These are phyloP conservation scores for Pezicula carpinea DNA, from an alignment of 2,329 filamentous ascomycete species.

Conservation along the genomic window DNA sequence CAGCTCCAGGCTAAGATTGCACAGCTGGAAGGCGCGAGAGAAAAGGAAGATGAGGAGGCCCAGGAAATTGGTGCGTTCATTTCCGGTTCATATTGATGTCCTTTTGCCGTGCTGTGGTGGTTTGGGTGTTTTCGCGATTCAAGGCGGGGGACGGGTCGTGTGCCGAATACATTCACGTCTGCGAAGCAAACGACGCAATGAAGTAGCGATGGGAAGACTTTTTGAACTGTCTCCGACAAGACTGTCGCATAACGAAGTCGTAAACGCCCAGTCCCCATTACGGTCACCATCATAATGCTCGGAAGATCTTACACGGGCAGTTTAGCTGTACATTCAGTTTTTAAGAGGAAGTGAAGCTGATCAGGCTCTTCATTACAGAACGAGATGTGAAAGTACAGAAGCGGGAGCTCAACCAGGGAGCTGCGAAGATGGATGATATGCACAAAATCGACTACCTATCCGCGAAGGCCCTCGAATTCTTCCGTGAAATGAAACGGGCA, in stretches of 20 bases:
- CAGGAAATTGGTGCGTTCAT: conserved; percentile 73
- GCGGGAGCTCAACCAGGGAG: conserved; percentile 80
- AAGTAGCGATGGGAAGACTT: neutral
- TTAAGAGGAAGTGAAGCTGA: neutral
- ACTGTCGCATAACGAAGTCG: too few species aligned
- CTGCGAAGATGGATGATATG: conserved; percentile 87
- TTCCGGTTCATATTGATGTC: conserved; percentile 10
- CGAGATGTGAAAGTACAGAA: conserved; percentile 93
- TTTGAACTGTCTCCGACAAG: too few species aligned
- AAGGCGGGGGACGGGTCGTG: neutral
- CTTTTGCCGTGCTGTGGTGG: neutral
- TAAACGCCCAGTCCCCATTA: too few species aligned
- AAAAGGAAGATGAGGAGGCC: conserved; percentile 91
- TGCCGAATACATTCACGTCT: neutral
- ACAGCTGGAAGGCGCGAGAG: conserved; percentile 86
- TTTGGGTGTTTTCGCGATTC: neutral
- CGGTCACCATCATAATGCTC: too few species aligned
- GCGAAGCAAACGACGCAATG: neutral
- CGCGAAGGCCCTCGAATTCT: conserved; percentile 84
- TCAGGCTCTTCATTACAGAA: conserved; percentile 50
- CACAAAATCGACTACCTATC: conserved; percentile 88
- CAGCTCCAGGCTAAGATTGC: conserved; percentile 90
- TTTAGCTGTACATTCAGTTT: too few species aligned
- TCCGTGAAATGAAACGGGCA: conserved; percentile 91
- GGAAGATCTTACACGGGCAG: too few species aligned